These are phyloP conservation scores for Ambrosia artemisiifolia DNA, from an alignment of 129 eudicot genomes.

Conservation along the genomic window DNA sequence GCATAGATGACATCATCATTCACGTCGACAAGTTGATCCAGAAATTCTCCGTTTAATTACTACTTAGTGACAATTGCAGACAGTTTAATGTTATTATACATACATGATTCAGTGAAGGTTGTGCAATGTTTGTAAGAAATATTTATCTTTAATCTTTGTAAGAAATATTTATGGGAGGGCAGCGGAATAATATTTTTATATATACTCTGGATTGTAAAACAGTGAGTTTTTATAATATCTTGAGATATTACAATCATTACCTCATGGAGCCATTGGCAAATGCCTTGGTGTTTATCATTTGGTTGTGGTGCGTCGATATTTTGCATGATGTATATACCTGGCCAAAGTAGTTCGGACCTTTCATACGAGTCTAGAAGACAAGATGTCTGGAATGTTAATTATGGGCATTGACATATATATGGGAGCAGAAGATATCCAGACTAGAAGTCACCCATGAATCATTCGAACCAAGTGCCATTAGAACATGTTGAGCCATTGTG, in stretches of 20 bases:
- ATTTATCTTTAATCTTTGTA: conserved; percentile 12
- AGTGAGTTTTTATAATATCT: not conserved
- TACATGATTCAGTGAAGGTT: not conserved
- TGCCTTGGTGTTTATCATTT: too few species aligned
- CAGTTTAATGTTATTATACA: conserved; percentile 20
- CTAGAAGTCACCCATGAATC: too few species aligned
- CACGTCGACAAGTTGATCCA: conserved; percentile 86
- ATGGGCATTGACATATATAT: too few species aligned
- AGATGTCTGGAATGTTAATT: too few species aligned
- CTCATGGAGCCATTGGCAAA: too few species aligned
- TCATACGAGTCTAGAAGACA: too few species aligned
- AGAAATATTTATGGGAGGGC: conserved; percentile 7
- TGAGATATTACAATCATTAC: not conserved
- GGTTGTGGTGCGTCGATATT: too few species aligned
- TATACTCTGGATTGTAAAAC: conserved; percentile 13
- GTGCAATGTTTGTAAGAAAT: conserved; percentile 20
- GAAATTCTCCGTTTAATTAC: conserved; percentile 53
- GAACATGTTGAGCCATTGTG: too few species aligned
- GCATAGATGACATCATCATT: conserved; percentile 76
- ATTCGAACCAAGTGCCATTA: too few species aligned
- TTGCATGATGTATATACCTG: too few species aligned
- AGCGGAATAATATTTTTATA: conserved; percentile 1
- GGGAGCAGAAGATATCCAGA: too few species aligned
- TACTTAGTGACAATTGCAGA: conserved; percentile 11
- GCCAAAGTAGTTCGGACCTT: too few species aligned